Conservation (phyloP, 345 rosid species). For the Acer yangbiense region DNA sequence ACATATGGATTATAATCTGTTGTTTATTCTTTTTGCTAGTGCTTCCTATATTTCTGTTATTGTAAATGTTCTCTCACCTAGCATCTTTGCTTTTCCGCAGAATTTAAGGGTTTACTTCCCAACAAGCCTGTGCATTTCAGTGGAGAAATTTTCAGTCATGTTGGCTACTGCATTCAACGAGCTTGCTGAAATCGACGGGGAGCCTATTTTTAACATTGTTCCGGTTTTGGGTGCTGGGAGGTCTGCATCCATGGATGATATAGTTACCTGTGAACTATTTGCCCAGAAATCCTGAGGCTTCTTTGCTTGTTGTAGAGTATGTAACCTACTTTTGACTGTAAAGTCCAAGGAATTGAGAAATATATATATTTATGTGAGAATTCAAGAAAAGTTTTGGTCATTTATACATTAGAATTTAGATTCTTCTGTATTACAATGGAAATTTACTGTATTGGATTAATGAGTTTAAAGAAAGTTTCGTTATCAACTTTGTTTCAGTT, state of each 20-base stretch:
- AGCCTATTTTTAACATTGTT: slow-evolving; percentile 56
- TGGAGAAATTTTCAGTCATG: slow-evolving; percentile 38
- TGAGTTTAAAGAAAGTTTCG: neutral
- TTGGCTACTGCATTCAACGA: slow-evolving; percentile 47
- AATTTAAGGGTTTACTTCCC: slow-evolving; percentile 66
- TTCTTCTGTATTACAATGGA: neutral
- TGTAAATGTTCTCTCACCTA: neutral
- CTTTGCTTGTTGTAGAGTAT: neutral
- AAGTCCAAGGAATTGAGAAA: neutral
- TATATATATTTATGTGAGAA: neutral
- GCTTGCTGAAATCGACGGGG: slow-evolving; percentile 42
- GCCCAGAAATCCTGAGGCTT: slow-evolving; percentile 52
- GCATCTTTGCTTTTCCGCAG: slow-evolving; percentile 31
- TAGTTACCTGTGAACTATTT: slow-evolving; percentile 71
- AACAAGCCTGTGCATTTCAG: slow-evolving; percentile 41
- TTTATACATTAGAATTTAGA: neutral
- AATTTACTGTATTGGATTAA: neutral
- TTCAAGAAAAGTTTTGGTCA: neutral
- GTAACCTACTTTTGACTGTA: neutral
- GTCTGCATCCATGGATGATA: slow-evolving; percentile 52
- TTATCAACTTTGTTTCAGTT: too few species aligned
- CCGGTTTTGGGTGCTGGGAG: slow-evolving; percentile 71
- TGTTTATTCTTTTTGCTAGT: neutral
- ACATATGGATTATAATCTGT: neutral
- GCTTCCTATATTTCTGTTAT: neutral